Base-by-base conservation (phyloP, 306 rosid genomes). In the Ammopiptanthus mongolicus region DNA sequence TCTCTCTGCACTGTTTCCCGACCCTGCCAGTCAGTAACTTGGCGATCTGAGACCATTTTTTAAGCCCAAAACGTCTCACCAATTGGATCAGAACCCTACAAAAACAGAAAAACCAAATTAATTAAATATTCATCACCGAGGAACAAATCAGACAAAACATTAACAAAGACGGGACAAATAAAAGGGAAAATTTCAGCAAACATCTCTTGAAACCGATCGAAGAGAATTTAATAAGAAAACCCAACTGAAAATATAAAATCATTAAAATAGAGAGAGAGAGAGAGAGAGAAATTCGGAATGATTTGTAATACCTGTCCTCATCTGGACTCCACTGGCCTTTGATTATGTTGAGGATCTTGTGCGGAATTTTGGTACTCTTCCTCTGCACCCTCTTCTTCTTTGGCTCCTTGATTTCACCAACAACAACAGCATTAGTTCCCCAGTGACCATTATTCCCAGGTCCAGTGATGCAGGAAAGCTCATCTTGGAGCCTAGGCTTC, bases 1-100 rank as follows among this genome's bases (percentile, higher is more conserved):
- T 85, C 82, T 91, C 98, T 55, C 98, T 84, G 19, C 98, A 93
- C 64, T 93, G 94, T 80, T 93, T 93, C 13, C 97, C 96, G 8
- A 81, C 86, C 73, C 98, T 81, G 8, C 96, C 96, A 4, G 9
- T 68, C 34, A 93, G 47, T 48, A 58, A 6, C 47, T 73, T 87
- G 0, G 97, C 90, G 28, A 93, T 87, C n/a, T 82, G 71, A 0
- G 91, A 73, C 97, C 98, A 93, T 60, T 88, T 91, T 55, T 84
- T 86, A 0, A 37, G 31, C 3, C 98, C 98, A 46, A 44, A 78
- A 5, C 36, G 50, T 8, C 47, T 73, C 9, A 91, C 94, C 81
- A 89, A 62, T 41, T 85, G 68, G 12, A 63, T 21, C 61, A 91
- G 69, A 31, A 55, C n/a, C 22, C 98, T 93, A 78, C 41, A 86